Conservation (phyloP, 225 moss, liverwort and hornwort species). For the Sphagnum contortum region DNA sequence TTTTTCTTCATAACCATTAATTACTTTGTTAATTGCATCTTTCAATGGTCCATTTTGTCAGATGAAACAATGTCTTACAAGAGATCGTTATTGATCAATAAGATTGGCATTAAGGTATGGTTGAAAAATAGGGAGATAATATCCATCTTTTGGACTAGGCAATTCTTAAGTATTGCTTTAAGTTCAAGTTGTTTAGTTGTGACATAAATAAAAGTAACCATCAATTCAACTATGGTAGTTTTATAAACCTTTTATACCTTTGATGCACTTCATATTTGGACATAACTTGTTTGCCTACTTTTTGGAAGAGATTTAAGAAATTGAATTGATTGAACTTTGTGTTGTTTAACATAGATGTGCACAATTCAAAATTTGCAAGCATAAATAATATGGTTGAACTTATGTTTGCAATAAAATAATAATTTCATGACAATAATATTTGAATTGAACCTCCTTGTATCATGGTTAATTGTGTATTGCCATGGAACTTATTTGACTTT, state of each 20-base stretch:
- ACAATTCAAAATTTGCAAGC: constrained; percentile 31
- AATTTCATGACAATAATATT: constrained; percentile 86
- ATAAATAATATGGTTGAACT: constrained; percentile 98
- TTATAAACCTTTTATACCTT: too few relatives aligned
- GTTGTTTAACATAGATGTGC: too few relatives aligned
- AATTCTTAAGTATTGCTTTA: constrained; percentile 63
- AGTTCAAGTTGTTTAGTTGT: constrained; percentile 51
- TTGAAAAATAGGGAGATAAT: constrained; percentile 60
- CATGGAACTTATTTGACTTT: neutral
- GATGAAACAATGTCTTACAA: too few relatives aligned
- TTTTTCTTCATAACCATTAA: too few relatives aligned
- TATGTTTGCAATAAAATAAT: constrained; percentile 87
- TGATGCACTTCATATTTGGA: too few relatives aligned
- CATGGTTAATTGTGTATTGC: constrained; percentile 41
- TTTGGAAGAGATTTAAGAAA: too few relatives aligned
- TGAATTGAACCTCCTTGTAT: constrained; percentile 74
- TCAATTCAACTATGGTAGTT: constrained; percentile 85
- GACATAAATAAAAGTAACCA: constrained; percentile 84
- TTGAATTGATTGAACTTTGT: too few relatives aligned
- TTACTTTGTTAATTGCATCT: too few relatives aligned
- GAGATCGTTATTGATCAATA: constrained; percentile 64
- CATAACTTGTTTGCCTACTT: too few relatives aligned
- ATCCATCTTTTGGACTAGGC: constrained; percentile 72
- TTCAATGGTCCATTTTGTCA: too few relatives aligned
- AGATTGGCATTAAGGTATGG: constrained; percentile 43